phyloP scores from a whole-genome alignment of 1,284 basidiomycete genomes.

The Trichosporon sp. region DNA sequence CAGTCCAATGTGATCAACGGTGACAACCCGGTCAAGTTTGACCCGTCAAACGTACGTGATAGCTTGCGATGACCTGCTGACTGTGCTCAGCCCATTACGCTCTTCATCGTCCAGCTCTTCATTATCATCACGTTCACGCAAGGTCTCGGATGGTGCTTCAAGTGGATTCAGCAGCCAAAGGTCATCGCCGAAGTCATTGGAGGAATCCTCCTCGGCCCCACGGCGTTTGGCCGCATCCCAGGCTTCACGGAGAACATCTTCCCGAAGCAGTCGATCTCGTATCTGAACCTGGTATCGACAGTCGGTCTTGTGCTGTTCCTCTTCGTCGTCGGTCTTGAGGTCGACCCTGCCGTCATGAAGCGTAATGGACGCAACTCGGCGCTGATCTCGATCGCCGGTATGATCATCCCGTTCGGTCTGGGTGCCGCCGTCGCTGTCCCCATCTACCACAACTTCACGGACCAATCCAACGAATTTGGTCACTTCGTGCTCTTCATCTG shows the following conservation, averaged over 20 bases:
- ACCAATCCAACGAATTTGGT: constrained; percentile 64
- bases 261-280: constrained; percentile 69
- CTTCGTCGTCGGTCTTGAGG: constrained; percentile 89
- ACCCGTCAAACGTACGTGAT: constrained; percentile 59
- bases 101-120: constrained; percentile 70
- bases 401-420: constrained; percentile 77
- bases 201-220: constrained; percentile 76
- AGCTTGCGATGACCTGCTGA: not conserved
- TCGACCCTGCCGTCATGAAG: constrained; percentile 76
- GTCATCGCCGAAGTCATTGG: constrained; percentile 88
- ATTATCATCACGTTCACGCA: constrained; percentile 77
- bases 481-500: constrained; percentile 94
- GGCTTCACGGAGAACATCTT: constrained; percentile 83
- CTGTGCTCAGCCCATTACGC: constrained; percentile 65
- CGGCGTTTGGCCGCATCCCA: constrained; percentile 69
- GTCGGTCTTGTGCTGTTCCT: constrained; percentile 91
- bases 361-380: constrained; percentile 70
- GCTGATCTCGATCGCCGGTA: constrained; percentile 65
- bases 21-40: constrained; percentile 58
- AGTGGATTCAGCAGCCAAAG: constrained; percentile 74
- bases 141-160: constrained; percentile 66
- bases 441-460: constrained; percentile 77
- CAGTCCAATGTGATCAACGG: constrained; percentile 27
- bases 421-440: constrained; percentile 80
- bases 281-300: constrained; percentile 84